phyloP scores from a whole-genome alignment of 305 asterid species.

The Salvia sclarea region DNA sequence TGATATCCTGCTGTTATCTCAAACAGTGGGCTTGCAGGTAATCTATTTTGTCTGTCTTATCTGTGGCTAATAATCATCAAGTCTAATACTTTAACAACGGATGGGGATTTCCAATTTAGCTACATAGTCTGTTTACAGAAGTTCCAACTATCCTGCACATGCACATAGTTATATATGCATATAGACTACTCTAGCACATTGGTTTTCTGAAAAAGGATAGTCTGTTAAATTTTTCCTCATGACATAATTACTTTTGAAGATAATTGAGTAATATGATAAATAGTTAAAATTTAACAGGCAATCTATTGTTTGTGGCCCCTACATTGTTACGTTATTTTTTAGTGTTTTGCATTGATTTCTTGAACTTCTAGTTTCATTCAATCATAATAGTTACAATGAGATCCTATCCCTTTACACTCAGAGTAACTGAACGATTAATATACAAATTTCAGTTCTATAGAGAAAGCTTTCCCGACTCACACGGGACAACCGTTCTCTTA shows the following conservation, averaged over 20 bases:
- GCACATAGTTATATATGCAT: not conserved
- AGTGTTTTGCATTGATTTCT: not conserved
- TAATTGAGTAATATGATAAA: not conserved
- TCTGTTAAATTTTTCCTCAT: not conserved
- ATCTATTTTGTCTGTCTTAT: constrained; percentile 29
- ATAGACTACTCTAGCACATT: not conserved
- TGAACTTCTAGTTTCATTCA: not conserved
- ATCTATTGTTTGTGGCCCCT: not conserved
- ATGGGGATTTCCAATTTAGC: not conserved
- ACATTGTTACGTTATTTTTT: not conserved
- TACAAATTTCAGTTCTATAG: no score
- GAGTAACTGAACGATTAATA: no score
- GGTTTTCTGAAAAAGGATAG: not conserved
- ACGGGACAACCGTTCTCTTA: no score
- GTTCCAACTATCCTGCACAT: not conserved
- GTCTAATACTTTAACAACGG: not conserved
- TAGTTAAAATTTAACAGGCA: not conserved
- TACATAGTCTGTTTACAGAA: not conserved
- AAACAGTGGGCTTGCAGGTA: constrained; percentile 95
- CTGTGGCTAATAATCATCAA: constrained; percentile 26
- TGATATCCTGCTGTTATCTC: constrained; percentile 66
- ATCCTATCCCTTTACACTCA: no score
- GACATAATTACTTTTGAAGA: not conserved
- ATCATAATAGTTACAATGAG: not conserved
- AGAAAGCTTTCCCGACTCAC: no score